Evolutionary conservation across 1,284 basidiomycete genomes (phyloP).

Genomic region (Omphalotus olearius): DNA sequence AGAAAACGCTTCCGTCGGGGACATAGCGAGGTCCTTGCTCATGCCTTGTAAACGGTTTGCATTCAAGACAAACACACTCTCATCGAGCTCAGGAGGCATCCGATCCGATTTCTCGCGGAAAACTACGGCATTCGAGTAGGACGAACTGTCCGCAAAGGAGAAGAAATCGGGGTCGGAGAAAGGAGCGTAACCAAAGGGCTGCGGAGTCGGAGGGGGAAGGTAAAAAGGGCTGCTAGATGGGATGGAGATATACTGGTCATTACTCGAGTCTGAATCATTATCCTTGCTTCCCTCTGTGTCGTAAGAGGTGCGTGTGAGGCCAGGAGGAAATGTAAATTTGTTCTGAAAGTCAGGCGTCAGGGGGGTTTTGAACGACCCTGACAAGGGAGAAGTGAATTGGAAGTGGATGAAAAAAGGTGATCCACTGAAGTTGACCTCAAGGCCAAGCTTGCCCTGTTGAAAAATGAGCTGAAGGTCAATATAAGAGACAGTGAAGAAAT

Average conservation of each 20-base stretch:
- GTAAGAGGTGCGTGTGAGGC: background rate
- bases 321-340: background rate
- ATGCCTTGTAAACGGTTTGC: conserved; percentile 2
- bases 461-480: background rate
- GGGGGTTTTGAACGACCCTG: background rate
- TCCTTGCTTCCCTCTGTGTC: background rate
- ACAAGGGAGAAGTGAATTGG: background rate
- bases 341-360: background rate
- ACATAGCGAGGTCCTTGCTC: conserved; percentile 1
- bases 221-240: conserved; percentile 9
- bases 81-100: background rate
- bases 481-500: background rate
- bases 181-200: background rate
- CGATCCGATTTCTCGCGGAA: conserved; percentile 6
- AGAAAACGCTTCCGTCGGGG: conserved; percentile 2
- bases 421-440: conserved; percentile 4
- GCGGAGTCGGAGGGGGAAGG: conserved; percentile 1
- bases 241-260: conserved; percentile 11
- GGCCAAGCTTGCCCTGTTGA: background rate
- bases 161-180: background rate
- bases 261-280: background rate
- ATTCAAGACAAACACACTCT: background rate
- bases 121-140: background rate
- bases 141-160: conserved; percentile 4
- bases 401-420: background rate